A percentile compares a stretch with the other conserved stretches of the same genome.
Evolutionary conservation across 164 flowering plant genomes (phyloP).

Genomic region (Magnolia officinalis): DNA sequence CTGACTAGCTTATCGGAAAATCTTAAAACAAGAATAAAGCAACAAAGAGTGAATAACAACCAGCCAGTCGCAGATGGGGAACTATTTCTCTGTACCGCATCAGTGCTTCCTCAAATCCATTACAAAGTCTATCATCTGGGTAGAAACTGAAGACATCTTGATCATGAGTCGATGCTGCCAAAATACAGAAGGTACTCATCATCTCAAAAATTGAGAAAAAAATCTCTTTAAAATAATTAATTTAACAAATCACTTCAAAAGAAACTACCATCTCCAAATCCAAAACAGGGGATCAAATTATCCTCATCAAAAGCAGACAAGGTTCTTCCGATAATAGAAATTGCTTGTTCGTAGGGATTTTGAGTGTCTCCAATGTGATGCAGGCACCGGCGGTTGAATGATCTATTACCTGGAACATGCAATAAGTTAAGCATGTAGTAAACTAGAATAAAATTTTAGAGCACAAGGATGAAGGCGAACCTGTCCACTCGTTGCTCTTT

Average conservation of each 20-base stretch:
- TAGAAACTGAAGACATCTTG: conserved; percentile 90
- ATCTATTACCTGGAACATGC: conserved; percentile 43
- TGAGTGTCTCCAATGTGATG: conserved; percentile 54
- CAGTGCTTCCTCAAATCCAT: conserved; percentile 89
- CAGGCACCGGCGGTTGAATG: conserved; percentile 56
- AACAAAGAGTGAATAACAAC: conserved; percentile 23
- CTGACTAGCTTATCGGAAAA: not conserved
- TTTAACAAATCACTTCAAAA: not conserved
- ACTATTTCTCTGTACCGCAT: conserved; percentile 70
- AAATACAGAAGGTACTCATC: not conserved
- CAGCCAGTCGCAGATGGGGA: conserved; percentile 78
- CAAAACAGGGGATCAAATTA: conserved; percentile 58
- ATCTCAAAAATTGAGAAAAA: not conserved
- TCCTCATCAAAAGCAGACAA: conserved; percentile 53
- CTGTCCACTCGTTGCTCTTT: conserved; percentile 98
- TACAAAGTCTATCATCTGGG: conserved; percentile 68
- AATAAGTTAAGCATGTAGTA: not conserved
- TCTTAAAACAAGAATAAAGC: not conserved
- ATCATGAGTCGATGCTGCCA: conserved; percentile 86
- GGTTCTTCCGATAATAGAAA: conserved; percentile 50
- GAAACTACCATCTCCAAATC: conserved; percentile 56
- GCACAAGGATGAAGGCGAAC: conserved; percentile 26
- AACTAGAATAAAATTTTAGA: not conserved
- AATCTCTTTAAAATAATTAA: not conserved
- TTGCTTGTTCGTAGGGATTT: conserved; percentile 55